Evolutionary conservation across 2,329 filamentous ascomycete genomes (phyloP).

Genomic region (Trichoderma sp.): DNA sequence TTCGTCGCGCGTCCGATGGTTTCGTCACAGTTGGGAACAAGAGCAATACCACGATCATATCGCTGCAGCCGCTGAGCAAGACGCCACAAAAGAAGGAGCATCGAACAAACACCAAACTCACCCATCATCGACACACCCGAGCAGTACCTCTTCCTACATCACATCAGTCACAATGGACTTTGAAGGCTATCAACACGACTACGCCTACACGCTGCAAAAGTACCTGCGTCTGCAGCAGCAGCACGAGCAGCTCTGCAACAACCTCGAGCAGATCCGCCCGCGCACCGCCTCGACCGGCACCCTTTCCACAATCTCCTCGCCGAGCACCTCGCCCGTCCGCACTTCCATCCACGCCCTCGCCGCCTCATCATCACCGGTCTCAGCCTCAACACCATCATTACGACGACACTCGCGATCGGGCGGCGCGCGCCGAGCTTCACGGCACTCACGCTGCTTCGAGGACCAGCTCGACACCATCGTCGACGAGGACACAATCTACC

Average conservation of each 20-base stretch:
- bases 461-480: conserved; percentile 46
- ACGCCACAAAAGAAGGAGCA: conserved; percentile 27
- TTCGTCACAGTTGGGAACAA: conserved; percentile 33
- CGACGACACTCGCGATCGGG: conserved; percentile 35
- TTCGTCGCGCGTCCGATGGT: conserved; percentile 37
- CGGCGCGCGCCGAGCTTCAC: conserved; percentile 29
- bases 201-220: conserved; percentile 55
- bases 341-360: conserved; percentile 34
- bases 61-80: conserved; percentile 28
- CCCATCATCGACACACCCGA: neutral
- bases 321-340: conserved; percentile 63
- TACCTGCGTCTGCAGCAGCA: conserved; percentile 58
- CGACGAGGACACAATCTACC: conserved; percentile 52
- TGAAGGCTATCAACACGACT: conserved; percentile 39
- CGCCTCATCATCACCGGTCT: too few relatives aligned
- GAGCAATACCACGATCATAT: conserved; percentile 28
- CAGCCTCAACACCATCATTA: conserved; percentile 40
- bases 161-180: conserved; percentile 37
- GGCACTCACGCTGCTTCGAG: conserved; percentile 41
- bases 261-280: conserved; percentile 55
- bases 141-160: neutral
- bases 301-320: conserved; percentile 49
- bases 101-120: neutral
- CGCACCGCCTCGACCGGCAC: conserved; percentile 41
- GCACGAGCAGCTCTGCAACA: conserved; percentile 55